Evolutionary conservation across 176 grass and related monocot genomes (phyloP).

Genomic region (Ampelocalamus luodianensis): DNA sequence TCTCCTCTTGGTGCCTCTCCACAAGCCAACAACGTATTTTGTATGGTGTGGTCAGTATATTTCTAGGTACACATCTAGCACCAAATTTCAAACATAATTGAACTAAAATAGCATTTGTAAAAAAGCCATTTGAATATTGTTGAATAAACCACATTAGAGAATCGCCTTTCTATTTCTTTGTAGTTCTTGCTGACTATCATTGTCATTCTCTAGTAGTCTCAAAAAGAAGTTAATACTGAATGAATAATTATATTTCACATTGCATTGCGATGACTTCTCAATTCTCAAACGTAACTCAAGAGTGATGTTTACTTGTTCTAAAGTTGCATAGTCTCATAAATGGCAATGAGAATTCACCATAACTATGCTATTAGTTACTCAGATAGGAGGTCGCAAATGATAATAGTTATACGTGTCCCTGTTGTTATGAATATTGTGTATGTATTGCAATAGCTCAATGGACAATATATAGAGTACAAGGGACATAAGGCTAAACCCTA

Average conservation of each 20-base stretch:
- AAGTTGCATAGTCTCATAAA: no score
- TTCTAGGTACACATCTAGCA: neutral
- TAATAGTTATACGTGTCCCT: neutral
- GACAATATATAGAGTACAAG: no score
- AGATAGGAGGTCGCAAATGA: neutral
- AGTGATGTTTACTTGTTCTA: no score
- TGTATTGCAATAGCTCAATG: no score
- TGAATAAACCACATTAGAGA: conserved; percentile 14
- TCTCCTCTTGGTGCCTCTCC: neutral
- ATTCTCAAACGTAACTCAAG: no score
- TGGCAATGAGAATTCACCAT: neutral
- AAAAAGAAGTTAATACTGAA: conserved; percentile 14
- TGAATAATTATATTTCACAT: neutral
- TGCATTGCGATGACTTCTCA: no score
- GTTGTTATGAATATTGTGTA: no score
- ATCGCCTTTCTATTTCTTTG: neutral
- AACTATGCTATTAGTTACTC: neutral
- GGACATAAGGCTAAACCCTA: no score
- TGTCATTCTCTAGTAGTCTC: neutral
- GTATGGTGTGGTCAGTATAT: neutral
- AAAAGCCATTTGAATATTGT: neutral
- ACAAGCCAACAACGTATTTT: neutral
- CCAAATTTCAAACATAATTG: neutral
- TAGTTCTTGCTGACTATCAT: neutral
- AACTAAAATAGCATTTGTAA: neutral